phyloP scores from a whole-genome alignment of 257 asterid genomes.

The Nicotiana tomentosiformis region DNA sequence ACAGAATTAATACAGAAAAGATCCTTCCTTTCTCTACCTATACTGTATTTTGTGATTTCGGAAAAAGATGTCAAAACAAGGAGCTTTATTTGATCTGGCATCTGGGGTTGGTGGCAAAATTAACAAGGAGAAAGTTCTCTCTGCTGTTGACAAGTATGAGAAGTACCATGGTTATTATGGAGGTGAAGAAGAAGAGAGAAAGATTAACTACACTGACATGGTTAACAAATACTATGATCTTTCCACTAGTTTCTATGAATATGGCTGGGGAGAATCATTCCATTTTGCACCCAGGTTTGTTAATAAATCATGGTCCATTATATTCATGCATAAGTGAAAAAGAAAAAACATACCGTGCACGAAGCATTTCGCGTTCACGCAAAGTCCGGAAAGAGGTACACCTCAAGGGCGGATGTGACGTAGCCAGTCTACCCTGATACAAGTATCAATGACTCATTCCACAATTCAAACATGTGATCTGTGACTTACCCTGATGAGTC shows the following conservation, averaged over 20 bases:
- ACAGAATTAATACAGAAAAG: no score
- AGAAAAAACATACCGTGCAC: no score
- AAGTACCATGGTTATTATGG: slow-evolving; percentile 92
- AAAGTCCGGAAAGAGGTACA: no score
- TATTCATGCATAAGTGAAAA: no score
- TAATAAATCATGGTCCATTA: not conserved
- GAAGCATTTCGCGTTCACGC: no score
- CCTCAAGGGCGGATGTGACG: no score
- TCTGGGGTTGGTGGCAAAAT: slow-evolving; percentile 88
- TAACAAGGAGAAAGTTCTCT: slow-evolving; percentile 60
- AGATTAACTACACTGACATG: slow-evolving; percentile 86
- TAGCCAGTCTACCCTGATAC: no score
- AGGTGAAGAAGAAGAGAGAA: slow-evolving; percentile 88
- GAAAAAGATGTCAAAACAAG: slow-evolving; percentile 60
- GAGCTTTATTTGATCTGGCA: slow-evolving; percentile 75
- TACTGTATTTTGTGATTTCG: slow-evolving; percentile 22
- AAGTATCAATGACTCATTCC: no score
- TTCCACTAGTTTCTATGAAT: slow-evolving; percentile 95
- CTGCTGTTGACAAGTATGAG: slow-evolving; percentile 94
- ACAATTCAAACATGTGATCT: no score
- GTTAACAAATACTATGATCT: slow-evolving; percentile 97
- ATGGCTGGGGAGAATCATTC: slow-evolving; percentile 99
- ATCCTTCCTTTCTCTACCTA: no score
- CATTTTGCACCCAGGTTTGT: slow-evolving; percentile 93
- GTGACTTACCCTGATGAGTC: no score